Conservation (phyloP, 176 grass and related monocot genomes). For the Musa itinerans region DNA sequence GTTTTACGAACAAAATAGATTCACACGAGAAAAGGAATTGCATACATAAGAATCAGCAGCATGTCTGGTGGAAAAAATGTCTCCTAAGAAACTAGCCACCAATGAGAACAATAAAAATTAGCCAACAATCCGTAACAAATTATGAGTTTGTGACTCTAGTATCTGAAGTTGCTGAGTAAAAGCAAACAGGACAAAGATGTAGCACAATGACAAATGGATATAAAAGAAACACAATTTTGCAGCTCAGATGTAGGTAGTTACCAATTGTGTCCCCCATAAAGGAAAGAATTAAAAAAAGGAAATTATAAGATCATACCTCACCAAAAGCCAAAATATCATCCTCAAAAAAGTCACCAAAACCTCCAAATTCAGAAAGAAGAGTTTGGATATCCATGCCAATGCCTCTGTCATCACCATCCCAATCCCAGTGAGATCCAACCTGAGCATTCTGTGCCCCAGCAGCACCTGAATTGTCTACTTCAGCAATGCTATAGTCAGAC, state of each 20-base stretch:
- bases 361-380: constrained; percentile 86
- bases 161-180: too few species aligned
- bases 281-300: constrained; percentile 18
- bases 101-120: too few species aligned
- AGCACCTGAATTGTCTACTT: constrained; percentile 31
- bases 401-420: constrained; percentile 63
- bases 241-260: too few species aligned
- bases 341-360: constrained; percentile 90
- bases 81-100: too few species aligned
- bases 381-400: constrained; percentile 67
- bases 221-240: neutral
- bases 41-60: too few species aligned
- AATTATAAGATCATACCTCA: constrained; percentile 48
- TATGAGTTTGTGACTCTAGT: too few species aligned
- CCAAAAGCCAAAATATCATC: constrained; percentile 66
- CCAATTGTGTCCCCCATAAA: too few species aligned
- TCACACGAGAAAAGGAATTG: too few species aligned
- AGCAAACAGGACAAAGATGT: too few species aligned
- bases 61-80: too few species aligned
- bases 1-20: too few species aligned
- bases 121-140: too few species aligned
- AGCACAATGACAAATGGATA: neutral
- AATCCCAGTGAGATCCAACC: constrained; percentile 44
- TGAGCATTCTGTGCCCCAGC: constrained; percentile 27
- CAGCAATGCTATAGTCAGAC: constrained; percentile 17